A percentile compares a stretch with the other conserved stretches of the same genome.
Evolutionary conservation across 495 filamentous ascomycete species (phyloP).

Genomic region (Extremus antarcticus): DNA sequence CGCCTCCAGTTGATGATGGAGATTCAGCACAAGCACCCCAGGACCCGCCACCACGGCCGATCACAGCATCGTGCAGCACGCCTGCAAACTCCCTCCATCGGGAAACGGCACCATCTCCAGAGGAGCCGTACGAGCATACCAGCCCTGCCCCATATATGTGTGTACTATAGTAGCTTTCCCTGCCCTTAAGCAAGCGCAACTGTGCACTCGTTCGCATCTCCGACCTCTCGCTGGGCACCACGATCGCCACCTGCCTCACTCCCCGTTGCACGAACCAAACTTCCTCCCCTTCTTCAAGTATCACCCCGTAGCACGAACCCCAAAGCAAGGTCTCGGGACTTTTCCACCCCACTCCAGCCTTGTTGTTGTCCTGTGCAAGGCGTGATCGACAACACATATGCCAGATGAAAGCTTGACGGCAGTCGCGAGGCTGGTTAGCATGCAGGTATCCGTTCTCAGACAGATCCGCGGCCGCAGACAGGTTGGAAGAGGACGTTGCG

Average conservation of each 20-base stretch:
- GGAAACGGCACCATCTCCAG: background rate
- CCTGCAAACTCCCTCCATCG: background rate
- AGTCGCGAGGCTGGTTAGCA: background rate
- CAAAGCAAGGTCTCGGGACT: background rate
- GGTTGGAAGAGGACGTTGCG: background rate
- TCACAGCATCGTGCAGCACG: background rate
- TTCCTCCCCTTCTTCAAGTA: background rate
- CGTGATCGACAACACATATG: background rate
- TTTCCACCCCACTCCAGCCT: no score
- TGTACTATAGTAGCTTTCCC: no score
- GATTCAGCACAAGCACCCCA: no score
- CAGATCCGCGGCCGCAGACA: background rate
- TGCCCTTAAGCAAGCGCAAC: no score
- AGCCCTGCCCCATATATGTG: no score
- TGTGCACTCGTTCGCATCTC: no score
- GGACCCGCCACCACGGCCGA: background rate
- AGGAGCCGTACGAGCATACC: no score
- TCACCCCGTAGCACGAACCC: background rate
- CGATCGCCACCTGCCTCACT: background rate
- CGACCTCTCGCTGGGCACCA: background rate
- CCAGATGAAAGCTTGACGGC: background rate
- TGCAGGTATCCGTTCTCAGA: background rate
- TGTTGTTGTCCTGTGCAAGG: background rate
- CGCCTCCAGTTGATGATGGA: no score
- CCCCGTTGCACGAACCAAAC: background rate